Evolutionary conservation across 2,329 filamentous ascomycete genomes (phyloP).

Genomic region (Orbilia quercus): DNA sequence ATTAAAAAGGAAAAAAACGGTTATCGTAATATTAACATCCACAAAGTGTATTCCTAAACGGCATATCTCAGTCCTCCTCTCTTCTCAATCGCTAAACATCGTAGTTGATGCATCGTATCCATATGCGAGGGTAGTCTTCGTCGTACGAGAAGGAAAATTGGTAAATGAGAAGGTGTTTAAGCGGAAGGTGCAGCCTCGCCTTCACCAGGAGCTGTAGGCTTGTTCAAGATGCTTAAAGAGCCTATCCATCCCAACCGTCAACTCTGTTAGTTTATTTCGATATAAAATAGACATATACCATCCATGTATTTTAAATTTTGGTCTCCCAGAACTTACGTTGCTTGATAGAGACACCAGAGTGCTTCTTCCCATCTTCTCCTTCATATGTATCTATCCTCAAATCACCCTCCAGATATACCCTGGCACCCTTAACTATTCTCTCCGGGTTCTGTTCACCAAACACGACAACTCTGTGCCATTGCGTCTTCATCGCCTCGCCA

Average conservation of each 20-base stretch:
- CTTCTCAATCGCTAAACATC: background rate
- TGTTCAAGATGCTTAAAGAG: slow-evolving; percentile 16
- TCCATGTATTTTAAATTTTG: background rate
- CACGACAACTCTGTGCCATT: slow-evolving; percentile 83
- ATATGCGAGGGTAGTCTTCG: too few species aligned
- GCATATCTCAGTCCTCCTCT: background rate
- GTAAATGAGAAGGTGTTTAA: too few species aligned
- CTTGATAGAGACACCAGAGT: slow-evolving; percentile 74
- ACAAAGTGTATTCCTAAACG: background rate
- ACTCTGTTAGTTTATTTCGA: background rate
- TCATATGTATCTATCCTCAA: slow-evolving; percentile 75
- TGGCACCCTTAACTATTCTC: slow-evolving; percentile 69
- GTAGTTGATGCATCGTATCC: too few species aligned
- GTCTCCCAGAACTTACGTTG: slow-evolving; percentile 77
- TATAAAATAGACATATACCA: too few species aligned
- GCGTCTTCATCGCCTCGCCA: slow-evolving; percentile 66
- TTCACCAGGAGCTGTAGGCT: slow-evolving; percentile 16
- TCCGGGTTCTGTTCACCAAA: slow-evolving; percentile 68
- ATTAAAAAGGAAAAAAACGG: background rate
- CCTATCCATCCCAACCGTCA: slow-evolving; percentile 11
- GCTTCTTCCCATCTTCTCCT: slow-evolving; percentile 76
- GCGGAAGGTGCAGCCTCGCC: background rate
- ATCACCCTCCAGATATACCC: slow-evolving; percentile 87
- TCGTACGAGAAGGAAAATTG: background rate
- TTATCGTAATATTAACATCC: slow-evolving; percentile 4